These are phyloP conservation scores for Striga asiatica DNA, from an alignment of 257 asterid species.

Conservation along the genomic window DNA sequence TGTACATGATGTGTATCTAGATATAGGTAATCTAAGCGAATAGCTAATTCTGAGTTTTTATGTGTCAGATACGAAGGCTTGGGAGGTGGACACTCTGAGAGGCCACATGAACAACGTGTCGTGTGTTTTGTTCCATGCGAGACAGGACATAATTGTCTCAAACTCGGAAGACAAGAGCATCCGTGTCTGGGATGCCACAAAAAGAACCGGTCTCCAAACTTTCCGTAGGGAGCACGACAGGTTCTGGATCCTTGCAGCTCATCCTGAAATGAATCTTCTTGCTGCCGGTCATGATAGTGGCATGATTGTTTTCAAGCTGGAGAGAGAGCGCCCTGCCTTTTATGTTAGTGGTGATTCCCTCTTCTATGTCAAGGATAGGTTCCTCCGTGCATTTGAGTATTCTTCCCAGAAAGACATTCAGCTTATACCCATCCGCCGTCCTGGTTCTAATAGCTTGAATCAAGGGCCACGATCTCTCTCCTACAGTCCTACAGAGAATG, in stretches of 20 bases:
- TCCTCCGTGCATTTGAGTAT: constrained; percentile 70
- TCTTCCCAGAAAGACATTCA: constrained; percentile 83
- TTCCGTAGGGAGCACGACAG: constrained; percentile 98
- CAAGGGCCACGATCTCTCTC: constrained; percentile 84
- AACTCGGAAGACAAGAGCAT: constrained; percentile 98
- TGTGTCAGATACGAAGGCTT: constrained; percentile 86
- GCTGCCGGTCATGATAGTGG: constrained; percentile 99
- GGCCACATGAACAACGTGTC: constrained; percentile 98
- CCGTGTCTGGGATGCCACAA: constrained; percentile 98
- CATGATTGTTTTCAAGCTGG: constrained; percentile 92
- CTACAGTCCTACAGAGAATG: constrained; percentile 91
- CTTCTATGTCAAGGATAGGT: constrained; percentile 79
- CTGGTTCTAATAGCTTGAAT: constrained; percentile 75
- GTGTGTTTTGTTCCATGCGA: constrained; percentile 73
- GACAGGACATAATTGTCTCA: constrained; percentile 89
- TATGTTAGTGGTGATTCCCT: constrained; percentile 71
- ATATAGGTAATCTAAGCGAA: too few relatives aligned
- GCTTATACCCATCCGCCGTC: constrained; percentile 84
- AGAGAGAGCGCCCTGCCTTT: constrained; percentile 96
- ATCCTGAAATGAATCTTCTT: constrained; percentile 95
- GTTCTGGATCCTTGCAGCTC: constrained; percentile 93
- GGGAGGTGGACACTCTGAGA: constrained; percentile 99
- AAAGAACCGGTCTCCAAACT: constrained; percentile 93
- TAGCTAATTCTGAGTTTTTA: constrained; percentile 10
- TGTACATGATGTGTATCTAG: too few relatives aligned